These are phyloP conservation scores for Pilatotrama ljubarskyi DNA, from an alignment of 768 basidiomycete species.

Conservation along the genomic window DNA sequence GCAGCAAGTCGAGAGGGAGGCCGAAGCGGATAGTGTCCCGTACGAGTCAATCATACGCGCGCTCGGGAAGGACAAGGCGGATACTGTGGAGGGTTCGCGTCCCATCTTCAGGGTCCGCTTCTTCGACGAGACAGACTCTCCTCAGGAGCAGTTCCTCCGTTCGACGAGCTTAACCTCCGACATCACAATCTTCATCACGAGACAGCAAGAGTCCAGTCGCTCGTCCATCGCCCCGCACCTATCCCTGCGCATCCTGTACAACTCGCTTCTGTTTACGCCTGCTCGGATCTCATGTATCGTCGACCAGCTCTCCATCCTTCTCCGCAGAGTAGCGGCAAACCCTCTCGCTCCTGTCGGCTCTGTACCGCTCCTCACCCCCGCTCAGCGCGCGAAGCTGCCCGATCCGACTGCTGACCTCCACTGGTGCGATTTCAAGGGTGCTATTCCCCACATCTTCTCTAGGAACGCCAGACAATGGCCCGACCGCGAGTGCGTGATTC, in stretches of 20 bases:
- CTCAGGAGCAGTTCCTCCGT: slow-evolving; percentile 70
- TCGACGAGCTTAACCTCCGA: slow-evolving; percentile 88
- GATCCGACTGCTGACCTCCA: slow-evolving; percentile 85
- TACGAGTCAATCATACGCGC: slow-evolving; percentile 75
- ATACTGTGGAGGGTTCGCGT: slow-evolving; percentile 47
- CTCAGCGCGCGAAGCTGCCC: slow-evolving; percentile 71
- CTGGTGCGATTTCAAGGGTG: slow-evolving; percentile 98
- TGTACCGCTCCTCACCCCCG: slow-evolving; percentile 74
- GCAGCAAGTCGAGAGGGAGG: slow-evolving; percentile 80
- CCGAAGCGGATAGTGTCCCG: slow-evolving; percentile 77
- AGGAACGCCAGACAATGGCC: slow-evolving; percentile 79
- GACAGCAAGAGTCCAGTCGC: slow-evolving; percentile 66
- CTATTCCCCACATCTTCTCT: slow-evolving; percentile 94
- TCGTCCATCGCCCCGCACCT: slow-evolving; percentile 72
- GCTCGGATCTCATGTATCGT: slow-evolving; percentile 75
- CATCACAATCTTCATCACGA: slow-evolving; percentile 85
- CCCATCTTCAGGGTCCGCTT: slow-evolving; percentile 95
- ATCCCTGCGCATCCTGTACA: slow-evolving; percentile 85
- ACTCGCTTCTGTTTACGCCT: slow-evolving; percentile 88
- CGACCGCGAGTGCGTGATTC: slow-evolving; percentile 86
- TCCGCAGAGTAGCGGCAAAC: slow-evolving; percentile 68
- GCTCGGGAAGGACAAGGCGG: slow-evolving; percentile 65
- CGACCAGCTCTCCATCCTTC: slow-evolving; percentile 80
- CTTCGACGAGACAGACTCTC: slow-evolving; percentile 86
- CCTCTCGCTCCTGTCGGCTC: slow-evolving; percentile 74